Evolutionary conservation across 2,329 filamentous ascomycete species (phyloP), one percentile per base, ranked within the genome.

Genomic region (Nemania sp.): DNA sequence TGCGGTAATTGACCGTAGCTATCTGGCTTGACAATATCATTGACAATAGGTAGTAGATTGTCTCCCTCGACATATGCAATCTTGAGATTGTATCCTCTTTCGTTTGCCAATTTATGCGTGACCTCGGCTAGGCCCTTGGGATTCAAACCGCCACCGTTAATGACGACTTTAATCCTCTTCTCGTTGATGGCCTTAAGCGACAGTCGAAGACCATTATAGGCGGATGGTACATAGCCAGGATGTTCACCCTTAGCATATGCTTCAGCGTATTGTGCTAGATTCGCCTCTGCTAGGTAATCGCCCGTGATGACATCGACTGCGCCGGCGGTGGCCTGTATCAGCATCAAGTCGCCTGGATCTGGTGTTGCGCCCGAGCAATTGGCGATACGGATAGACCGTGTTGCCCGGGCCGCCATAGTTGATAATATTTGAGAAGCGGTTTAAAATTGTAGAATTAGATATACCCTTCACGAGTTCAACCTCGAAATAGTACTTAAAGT

Each of bases 61-160:
- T 70, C 61, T 20, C 64, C 64, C n/a, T 64, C 60, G 14, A 71
- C 61, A 60, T 63, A 71, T 3, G 67, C 67, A 19, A 71, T 46
- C 40, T 54, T 56, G 9, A 65, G 54, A n/a, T 52, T 45, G 7
- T 50, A 54, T 2, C 58, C 57, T 12, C 61, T 61, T 6, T 56
- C 31, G 9, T 22, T 15, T n/a, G 43, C 58, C 15, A 82, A 70
- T 56, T 82, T 80, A 1, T 78, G 77, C 1, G 73, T 70, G 56
- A 81, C 78, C 55, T 80, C 81, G 2, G 81, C 78, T 12, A 83
- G 64, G 0, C 74, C 77, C 48, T 72, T 71, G 0, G 80, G 80
- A 58, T 83, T 79, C 11, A 79, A 71, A 2, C 76, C 77, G 1
- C 81, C 80, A 3, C 80, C 80, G 63, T 83, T 82, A 51, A 80